Evolutionary conservation across 2,329 filamentous ascomycete species (phyloP), one percentile per base, ranked within the genome.

Genomic region (Fusarium sp.): DNA sequence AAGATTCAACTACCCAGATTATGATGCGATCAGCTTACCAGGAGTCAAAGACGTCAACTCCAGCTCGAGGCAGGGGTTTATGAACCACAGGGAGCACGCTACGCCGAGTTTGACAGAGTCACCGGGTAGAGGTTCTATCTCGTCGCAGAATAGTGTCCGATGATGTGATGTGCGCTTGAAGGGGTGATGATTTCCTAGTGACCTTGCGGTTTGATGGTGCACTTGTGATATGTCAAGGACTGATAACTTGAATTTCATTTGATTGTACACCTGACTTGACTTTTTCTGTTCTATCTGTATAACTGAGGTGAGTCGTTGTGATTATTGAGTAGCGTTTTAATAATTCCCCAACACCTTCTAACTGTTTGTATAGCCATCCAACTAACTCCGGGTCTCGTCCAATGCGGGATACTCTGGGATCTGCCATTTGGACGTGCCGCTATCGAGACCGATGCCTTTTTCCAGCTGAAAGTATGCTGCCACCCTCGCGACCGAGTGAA

Each of bases 11-110:
- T 54, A 45, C 36, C 55, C 46, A 38, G 65, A 62, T 28, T 69
- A 69, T 62, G 65, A 65, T 49, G 43, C 65, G 51, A 54, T 62
- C 54, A 65, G 65, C 60, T 69, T 69, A 66, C 65, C 65, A 69
- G 65, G 55, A 9, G 47, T 33, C 17, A 69, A 69, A 69, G 65
- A 65, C 21, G 34, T 38, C 19, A 60, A 51, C 6, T 65, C 60
- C 4, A 69, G 51, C 4, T 62, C 65, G 3, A 36, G 26, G 2
- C 65, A 57, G 31, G 58, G 42, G 2, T 47, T 57, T 11, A 38
- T 65, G 47, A 36, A 65, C 21, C 36, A 69, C 50, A 46, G 43
- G 24, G 65, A 66, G 14, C 43, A 61, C 6, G 19, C 28, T n/a
- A 8, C 53, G 34, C 60, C 61, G 6, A 68, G 60, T 17, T 36